Evolutionary conservation across 352 stramenopile species (phyloP), one percentile per base, ranked within the genome.

Genomic region (Phytophthora pistaciae): DNA sequence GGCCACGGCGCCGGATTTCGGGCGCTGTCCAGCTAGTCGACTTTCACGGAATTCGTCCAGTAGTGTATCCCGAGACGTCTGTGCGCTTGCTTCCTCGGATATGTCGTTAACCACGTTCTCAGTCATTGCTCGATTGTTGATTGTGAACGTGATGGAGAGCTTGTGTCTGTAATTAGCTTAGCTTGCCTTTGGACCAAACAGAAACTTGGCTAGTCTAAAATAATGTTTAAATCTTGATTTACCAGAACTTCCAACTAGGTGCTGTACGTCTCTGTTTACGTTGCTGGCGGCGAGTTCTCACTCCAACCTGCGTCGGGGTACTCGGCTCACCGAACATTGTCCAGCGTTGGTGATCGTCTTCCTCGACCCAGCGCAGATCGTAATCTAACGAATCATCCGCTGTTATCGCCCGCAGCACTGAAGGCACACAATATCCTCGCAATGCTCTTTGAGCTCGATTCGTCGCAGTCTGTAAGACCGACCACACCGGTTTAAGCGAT

Each of bases 281-380:
- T 14, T 50, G 56, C 13, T 66, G 58, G 18, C 18, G 50, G 20
- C 46, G 46, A 25, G 10, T 55, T 67, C 56, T 56, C 52, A 61
- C 20, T 16, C 20, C 44, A 23, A 29, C 38, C 21, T 16, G 20
- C 5, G 10, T 18, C 11, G 38, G 21, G 55, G 23, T 42, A 25
- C 58, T 73, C 8, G 69, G 64, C 14, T 76, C 69, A 20, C 69
- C 70, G 46, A 77, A 77, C 70, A 77, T 69, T 31, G 70, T 77
- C 70, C 70, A 77, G 33, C 31, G 29, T 10, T 63, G 33, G 31
- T 69, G 33, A 50, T 54, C 29, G 1, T 66, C 44, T 56, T 65
- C 58, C 20, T 77, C 59, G 3, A 52, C 29, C 70, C 70, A 70
- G 10, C 52, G 53, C 21, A 77, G 11, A 66, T 77, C 70, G 27